phyloP scores from a whole-genome alignment of 2,329 filamentous ascomycete genomes.

The Dothideomycetes sp. region DNA sequence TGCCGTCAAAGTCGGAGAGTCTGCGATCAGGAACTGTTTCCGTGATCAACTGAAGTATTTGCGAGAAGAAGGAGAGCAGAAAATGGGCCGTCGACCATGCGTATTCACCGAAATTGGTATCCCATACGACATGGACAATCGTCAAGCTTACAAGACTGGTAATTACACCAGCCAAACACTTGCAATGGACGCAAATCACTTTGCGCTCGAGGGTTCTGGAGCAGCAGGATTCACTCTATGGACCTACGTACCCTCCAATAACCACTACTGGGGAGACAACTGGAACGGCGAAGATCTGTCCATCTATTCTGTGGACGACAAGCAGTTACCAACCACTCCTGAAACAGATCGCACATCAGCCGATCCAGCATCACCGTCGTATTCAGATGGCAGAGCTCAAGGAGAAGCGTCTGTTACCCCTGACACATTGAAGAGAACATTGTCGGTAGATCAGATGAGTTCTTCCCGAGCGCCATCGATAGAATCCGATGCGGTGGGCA shows the following conservation, averaged over 20 bases:
- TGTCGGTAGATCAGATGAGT: constrained; percentile 49
- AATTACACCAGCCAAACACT: constrained; percentile 88
- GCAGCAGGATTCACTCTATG: constrained; percentile 84
- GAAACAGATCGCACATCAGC: constrained; percentile 38
- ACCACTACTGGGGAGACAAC: constrained; percentile 77
- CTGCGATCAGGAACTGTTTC: constrained; percentile 88
- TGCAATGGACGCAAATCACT: constrained; percentile 94
- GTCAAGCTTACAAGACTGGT: constrained; percentile 88
- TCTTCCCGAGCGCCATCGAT: constrained; percentile 15
- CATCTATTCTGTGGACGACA: constrained; percentile 79
- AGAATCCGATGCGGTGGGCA: constrained; percentile 54
- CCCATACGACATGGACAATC: constrained; percentile 97
- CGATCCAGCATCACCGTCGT: constrained; percentile 42
- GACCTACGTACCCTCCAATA: constrained; percentile 68
- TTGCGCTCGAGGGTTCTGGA: constrained; percentile 72
- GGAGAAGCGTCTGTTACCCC: constrained; percentile 56
- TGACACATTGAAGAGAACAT: constrained; percentile 61
- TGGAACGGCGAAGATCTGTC: constrained; percentile 98
- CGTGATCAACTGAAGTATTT: constrained; percentile 77
- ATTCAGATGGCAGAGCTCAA: constrained; percentile 44
- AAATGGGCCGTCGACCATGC: constrained; percentile 81
- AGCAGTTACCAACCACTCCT: constrained; percentile 41
- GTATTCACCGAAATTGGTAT: constrained; percentile 94
- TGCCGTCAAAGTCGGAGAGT: constrained; percentile 85
- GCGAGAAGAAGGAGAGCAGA: constrained; percentile 74